Conservation (phyloP, 73 alveolate species). For the Paramecium primaurelia region DNA sequence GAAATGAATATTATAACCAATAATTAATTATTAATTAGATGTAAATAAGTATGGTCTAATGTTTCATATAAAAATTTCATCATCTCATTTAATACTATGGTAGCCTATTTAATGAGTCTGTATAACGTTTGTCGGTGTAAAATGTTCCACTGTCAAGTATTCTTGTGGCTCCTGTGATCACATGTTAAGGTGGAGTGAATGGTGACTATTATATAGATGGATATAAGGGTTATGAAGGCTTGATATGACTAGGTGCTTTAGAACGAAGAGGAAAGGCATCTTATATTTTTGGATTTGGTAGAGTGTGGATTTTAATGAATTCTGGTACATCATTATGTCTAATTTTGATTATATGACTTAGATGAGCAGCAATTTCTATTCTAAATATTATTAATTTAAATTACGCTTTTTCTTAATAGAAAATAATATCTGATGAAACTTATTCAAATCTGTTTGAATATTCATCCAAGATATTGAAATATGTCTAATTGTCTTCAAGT, state of each 20-base stretch:
- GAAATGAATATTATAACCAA: background rate
- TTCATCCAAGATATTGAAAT: background rate
- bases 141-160: background rate
- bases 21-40: background rate
- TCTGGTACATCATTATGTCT: background rate
- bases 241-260: background rate
- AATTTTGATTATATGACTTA: background rate
- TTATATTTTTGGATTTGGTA: background rate
- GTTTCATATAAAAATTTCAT: background rate
- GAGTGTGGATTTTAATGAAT: background rate
- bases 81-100: conserved; percentile 22
- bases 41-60: background rate
- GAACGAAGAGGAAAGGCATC: background rate
- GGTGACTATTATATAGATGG: background rate
- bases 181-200: background rate
- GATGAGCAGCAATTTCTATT: conserved; percentile 18
- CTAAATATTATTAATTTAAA: background rate
- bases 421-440: background rate
- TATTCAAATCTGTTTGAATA: background rate
- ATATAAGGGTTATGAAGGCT: background rate
- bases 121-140: background rate
- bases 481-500: background rate
- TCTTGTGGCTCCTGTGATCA: background rate
- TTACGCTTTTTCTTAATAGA: background rate
- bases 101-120: background rate